Evolutionary conservation across 345 rosid species (phyloP).

Genomic region (Gossypium sturtianum): DNA sequence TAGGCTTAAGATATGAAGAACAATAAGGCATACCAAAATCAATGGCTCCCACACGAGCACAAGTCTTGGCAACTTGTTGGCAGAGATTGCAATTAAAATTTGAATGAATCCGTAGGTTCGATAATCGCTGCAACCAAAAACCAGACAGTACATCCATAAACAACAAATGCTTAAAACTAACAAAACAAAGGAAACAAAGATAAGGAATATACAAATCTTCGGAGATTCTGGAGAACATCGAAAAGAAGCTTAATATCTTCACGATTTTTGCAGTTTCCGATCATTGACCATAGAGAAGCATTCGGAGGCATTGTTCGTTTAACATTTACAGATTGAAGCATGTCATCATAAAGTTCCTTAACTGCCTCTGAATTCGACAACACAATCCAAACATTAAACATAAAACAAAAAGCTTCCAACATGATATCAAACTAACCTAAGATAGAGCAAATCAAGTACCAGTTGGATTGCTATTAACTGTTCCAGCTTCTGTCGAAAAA

Average conservation of each 20-base stretch:
- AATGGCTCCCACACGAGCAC: conserved; percentile 63
- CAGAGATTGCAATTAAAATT: conserved; percentile 79
- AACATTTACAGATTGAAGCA: conserved; percentile 50
- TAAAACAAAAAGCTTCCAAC: neutral
- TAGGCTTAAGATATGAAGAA: neutral
- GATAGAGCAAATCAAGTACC: conserved; percentile 28
- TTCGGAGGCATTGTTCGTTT: conserved; percentile 77
- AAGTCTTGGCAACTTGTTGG: conserved; percentile 72
- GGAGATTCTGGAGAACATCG: conserved; percentile 48
- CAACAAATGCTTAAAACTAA: neutral
- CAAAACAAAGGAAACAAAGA: neutral
- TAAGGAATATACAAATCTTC: conserved; percentile 63
- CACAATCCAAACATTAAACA: neutral
- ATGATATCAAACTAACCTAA: neutral
- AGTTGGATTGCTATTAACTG: conserved; percentile 30
- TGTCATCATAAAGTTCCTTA: conserved; percentile 60
- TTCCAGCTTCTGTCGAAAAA: conserved; percentile 33
- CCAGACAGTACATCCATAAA: neutral
- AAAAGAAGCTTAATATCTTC: conserved; percentile 78
- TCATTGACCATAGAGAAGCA: conserved; percentile 77
- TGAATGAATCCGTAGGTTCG: conserved; percentile 72
- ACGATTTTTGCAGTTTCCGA: conserved; percentile 50
- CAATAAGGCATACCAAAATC: conserved; percentile 52
- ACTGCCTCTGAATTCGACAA: conserved; percentile 48
- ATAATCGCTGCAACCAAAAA: conserved; percentile 60